Conservation (phyloP, 768 basidiomycete genomes). For the Collybiopsis confluens region DNA sequence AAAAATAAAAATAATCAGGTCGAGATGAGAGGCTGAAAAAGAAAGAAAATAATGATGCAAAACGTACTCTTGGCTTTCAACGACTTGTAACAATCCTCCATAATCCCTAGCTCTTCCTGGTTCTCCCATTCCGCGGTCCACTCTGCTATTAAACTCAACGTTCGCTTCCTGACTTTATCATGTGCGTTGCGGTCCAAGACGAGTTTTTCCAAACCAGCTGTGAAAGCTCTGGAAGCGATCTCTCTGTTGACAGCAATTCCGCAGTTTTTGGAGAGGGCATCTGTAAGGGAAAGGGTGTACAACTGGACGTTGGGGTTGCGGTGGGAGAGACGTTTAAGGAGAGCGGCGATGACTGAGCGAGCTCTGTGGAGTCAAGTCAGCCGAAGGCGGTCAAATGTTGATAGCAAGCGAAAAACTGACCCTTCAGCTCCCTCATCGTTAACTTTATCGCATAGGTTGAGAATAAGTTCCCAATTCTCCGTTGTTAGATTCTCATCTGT, state of each 20-base stretch:
- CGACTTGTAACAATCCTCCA: conserved; percentile 84
- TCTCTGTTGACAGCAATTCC: conserved; percentile 77
- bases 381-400: conserved; percentile 1
- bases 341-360: conserved; percentile 74
- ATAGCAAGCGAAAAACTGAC: conserved; percentile 38
- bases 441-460: conserved; percentile 96
- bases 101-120: conserved; percentile 77
- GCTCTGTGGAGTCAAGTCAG: conserved; percentile 50
- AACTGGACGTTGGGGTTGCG: conserved; percentile 96
- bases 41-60: background rate
- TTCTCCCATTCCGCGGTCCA: conserved; percentile 86
- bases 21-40: background rate
- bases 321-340: conserved; percentile 89
- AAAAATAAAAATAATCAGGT: background rate
- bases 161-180: conserved; percentile 81
- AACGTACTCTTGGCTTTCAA: conserved; percentile 77
- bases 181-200: conserved; percentile 92
- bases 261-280: conserved; percentile 91
- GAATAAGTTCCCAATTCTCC: conserved; percentile 94
- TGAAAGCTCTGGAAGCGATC: conserved; percentile 87
- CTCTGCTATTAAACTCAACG: conserved; percentile 64
- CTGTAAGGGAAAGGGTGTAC: conserved; percentile 83
- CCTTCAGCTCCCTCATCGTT: conserved; percentile 83
- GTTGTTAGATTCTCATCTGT: conserved; percentile 96
- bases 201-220: conserved; percentile 80